Evolutionary conservation across 345 rosid genomes (phyloP).

Genomic region (Eucalyptus rudis): DNA sequence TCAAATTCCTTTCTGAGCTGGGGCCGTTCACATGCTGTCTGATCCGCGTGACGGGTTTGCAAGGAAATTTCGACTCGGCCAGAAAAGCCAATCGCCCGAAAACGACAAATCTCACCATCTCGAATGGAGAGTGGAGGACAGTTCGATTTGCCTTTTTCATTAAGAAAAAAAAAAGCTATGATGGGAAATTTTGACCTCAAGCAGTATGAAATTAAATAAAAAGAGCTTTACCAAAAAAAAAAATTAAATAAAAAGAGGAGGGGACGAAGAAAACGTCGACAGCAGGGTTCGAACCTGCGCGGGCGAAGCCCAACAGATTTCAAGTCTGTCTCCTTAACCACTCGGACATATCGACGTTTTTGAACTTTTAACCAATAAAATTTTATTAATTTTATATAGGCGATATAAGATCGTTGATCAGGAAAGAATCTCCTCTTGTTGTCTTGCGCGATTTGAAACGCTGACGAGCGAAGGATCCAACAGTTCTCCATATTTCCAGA

Average conservation of each 20-base stretch:
- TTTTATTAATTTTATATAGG: accelerated
- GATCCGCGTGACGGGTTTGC: neutral
- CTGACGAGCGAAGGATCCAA: neutral
- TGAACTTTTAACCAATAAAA: accelerated
- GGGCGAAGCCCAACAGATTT: slow-evolving; percentile 91
- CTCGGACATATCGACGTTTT: slow-evolving; percentile 61
- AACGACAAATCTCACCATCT: neutral
- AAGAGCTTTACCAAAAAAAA: too few species aligned
- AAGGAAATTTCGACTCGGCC: neutral
- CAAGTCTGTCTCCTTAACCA: slow-evolving; percentile 99
- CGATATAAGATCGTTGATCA: accelerated
- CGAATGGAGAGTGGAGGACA: neutral
- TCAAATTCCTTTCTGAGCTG: neutral
- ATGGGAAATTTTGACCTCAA: neutral
- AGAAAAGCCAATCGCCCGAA: neutral
- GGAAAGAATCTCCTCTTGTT: neutral
- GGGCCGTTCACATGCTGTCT: neutral
- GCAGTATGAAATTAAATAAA: neutral
- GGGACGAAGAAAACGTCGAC: neutral
- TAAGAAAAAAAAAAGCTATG: neutral
- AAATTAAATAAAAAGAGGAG: too few species aligned
- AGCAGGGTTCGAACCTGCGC: slow-evolving; percentile 37
- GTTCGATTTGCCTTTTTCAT: neutral
- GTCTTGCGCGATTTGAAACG: neutral
- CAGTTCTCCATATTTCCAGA: neutral